Base-by-base conservation (phyloP, 2,329 filamentous ascomycete species). In the Phoma sp. region DNA sequence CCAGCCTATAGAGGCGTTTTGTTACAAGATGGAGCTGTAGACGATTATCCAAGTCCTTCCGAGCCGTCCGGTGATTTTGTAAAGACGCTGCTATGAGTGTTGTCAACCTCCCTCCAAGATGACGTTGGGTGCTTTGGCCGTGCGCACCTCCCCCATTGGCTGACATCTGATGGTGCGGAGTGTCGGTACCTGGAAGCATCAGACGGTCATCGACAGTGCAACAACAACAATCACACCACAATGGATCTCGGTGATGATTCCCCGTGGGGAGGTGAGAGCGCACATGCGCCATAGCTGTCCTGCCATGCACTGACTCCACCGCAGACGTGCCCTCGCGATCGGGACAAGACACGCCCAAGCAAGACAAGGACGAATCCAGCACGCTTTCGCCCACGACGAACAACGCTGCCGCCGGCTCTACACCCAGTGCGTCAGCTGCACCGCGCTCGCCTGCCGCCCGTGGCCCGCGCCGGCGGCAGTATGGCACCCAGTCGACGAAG, bases 401-500 rank as follows among this genome's bases (percentile, higher is more conserved):
- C 29, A 67, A 65, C 39, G 47, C 61, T 20, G 50, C 57, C 30
- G 56, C 64, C 38, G 61, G 53, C 47, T 56, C 74, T 64, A 62
- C 71, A 43, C 73, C 64, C 65, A 75, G 60, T 63, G 68, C 64
- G 29, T 65, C 77, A 33, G 74, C 75, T 56, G 74, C 78, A 26
- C 74, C 79, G 38, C 79, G 78, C 59, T 79, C 81, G 26, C 77
- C 80, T 39, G 76, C 75, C 46, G 77, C 74, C 59, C 78, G 81
- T 70, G 81, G 77, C 36, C 80, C 81, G 14, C 78, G 83, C 60
- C 77, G 80, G 48, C 81, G 83, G 56, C 84, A 84, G 69, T 80
- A 92, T 68, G 87, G 88, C 63, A 87, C 88, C 54, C 89, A 93
- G 72, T 85, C 89, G 25, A 92, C 90, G 39, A 88, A 87, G 47